A percentile compares a stretch with the other conserved stretches of the same genome.
Evolutionary conservation across 2,329 filamentous ascomycete genomes (phyloP).

Genomic region (Neocatenulostroma microsporum): DNA sequence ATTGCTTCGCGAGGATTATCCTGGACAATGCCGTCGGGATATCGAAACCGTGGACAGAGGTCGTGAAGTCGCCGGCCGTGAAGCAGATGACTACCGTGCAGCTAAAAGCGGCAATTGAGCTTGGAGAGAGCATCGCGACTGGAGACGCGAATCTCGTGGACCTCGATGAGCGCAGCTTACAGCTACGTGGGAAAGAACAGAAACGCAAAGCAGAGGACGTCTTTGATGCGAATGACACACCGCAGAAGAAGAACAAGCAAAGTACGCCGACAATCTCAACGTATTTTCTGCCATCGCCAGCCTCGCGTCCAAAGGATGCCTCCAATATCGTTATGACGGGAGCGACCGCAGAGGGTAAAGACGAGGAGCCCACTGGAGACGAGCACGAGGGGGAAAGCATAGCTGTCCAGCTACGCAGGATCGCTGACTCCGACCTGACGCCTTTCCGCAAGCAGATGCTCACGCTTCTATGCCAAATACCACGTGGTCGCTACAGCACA

Average conservation of each 20-base stretch:
- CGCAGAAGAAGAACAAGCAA: conserved; percentile 19
- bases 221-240: background rate
- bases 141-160: conserved; percentile 33
- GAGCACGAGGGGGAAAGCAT: too few relatives aligned
- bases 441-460: conserved; percentile 38
- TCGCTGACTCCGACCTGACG: conserved; percentile 41
- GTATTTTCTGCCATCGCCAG: conserved; percentile 25
- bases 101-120: conserved; percentile 30
- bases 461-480: conserved; percentile 28
- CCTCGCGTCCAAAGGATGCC: conserved; percentile 6
- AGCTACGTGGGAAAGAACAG: conserved; percentile 33
- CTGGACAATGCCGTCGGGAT: conserved; percentile 36
- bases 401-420: conserved; percentile 30
- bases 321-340: background rate
- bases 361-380: conserved; percentile 1
- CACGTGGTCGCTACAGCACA: conserved; percentile 29
- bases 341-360: background rate
- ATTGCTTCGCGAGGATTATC: conserved; percentile 41
- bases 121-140: conserved; percentile 32
- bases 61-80: conserved; percentile 36
- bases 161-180: conserved; percentile 35
- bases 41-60: conserved; percentile 35
- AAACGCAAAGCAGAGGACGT: conserved; percentile 14
- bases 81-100: conserved; percentile 38
- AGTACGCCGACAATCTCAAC: conserved; percentile 18